Evolutionary conservation across 2,329 filamentous ascomycete species (phyloP).

Genomic region (Fusarium musae): DNA sequence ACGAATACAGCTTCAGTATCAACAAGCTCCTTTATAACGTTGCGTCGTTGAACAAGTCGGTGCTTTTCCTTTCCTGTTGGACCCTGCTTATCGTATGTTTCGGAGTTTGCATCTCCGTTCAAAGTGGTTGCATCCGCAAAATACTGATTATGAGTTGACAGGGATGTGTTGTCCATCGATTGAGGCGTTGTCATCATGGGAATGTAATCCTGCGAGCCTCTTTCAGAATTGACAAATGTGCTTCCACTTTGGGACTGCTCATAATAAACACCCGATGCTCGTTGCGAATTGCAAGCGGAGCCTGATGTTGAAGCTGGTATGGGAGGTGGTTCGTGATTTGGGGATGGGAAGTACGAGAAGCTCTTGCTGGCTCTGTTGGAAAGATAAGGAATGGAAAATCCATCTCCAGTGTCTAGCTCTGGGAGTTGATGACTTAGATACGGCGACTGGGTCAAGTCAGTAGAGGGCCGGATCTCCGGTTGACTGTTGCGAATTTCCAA

Average conservation of each 20-base stretch:
- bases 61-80: conserved; percentile 68
- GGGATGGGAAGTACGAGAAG: conserved; percentile 51
- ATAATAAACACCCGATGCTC: conserved; percentile 55
- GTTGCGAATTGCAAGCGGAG: conserved; percentile 53
- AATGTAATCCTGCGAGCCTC: conserved; percentile 58
- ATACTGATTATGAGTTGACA: conserved; percentile 55
- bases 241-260: conserved; percentile 53
- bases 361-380: conserved; percentile 48
- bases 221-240: conserved; percentile 57
- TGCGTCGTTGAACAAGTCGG: conserved; percentile 81
- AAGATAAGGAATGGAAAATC: conserved; percentile 62
- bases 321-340: conserved; percentile 63
- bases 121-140: conserved; percentile 51
- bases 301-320: conserved; percentile 54
- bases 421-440: conserved; percentile 56
- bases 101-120: conserved; percentile 52
- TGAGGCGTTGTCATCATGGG: conserved; percentile 57
- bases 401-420: conserved; percentile 62
- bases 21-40: conserved; percentile 90
- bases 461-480: conserved; percentile 38
- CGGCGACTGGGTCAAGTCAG: conserved; percentile 44
- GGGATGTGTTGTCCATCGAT: conserved; percentile 59
- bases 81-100: conserved; percentile 53
- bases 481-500: conserved; percentile 37
- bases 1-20: conserved; percentile 94